Evolutionary conservation across 768 basidiomycete genomes (phyloP).

Genomic region (Wakefieldia striispora): DNA sequence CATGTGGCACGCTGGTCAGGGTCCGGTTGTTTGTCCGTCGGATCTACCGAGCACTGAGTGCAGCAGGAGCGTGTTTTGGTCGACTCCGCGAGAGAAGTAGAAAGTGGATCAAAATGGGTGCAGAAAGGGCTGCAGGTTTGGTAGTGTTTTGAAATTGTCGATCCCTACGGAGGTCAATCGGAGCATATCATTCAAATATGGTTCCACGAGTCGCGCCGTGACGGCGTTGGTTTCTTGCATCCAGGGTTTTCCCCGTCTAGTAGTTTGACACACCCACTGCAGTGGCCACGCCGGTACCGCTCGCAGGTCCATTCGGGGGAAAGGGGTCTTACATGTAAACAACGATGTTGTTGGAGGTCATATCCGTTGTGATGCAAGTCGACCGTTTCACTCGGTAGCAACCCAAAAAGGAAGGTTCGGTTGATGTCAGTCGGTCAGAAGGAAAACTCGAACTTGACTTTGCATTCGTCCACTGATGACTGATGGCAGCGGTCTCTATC

Average conservation of each 20-base stretch:
- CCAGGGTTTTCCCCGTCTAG: not conserved
- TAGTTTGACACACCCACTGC: not conserved
- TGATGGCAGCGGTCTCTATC: slow-evolving; percentile 28
- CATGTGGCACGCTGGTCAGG: slow-evolving; percentile 15
- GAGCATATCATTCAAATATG: not conserved
- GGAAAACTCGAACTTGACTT: no score
- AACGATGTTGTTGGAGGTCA: slow-evolving; percentile 21
- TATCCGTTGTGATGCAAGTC: slow-evolving; percentile 22
- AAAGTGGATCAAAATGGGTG: slow-evolving; percentile 9
- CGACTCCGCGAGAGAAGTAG: slow-evolving; percentile 10
- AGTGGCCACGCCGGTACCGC: slow-evolving; percentile 22
- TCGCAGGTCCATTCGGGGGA: slow-evolving; percentile 14
- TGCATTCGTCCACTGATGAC: slow-evolving; percentile 21
- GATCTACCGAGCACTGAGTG: slow-evolving; percentile 9
- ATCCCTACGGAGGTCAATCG: slow-evolving; percentile 10
- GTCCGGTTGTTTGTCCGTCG: slow-evolving; percentile 9
- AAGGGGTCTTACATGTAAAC: slow-evolving; percentile 17
- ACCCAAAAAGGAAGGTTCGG: slow-evolving; percentile 26
- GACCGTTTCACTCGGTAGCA: not conserved
- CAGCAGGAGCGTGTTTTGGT: slow-evolving; percentile 19
- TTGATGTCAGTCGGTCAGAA: not conserved
- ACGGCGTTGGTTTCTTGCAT: no score
- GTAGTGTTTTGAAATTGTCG: slow-evolving; percentile 12
- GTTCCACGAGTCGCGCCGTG: no score
- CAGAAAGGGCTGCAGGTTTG: not conserved